These are phyloP conservation scores for Tillandsia leiboldiana DNA, from an alignment of 176 grass and related monocot species.

Conservation along the genomic window DNA sequence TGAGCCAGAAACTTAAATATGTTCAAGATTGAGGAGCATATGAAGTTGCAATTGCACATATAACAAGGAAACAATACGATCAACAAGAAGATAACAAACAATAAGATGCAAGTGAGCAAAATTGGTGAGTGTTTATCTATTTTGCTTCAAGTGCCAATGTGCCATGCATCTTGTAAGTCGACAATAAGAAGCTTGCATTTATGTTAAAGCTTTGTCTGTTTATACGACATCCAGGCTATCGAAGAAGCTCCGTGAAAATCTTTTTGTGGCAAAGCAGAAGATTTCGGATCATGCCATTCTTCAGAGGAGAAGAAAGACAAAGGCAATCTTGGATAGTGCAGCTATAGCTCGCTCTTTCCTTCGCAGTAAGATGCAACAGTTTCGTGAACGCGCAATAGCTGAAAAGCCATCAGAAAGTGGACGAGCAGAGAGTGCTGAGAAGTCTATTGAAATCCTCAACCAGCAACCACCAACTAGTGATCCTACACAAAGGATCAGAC, in stretches of 20 bases:
- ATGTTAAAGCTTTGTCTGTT: slow-evolving; percentile 5
- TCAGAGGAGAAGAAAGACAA: slow-evolving; percentile 48
- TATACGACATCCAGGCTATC: slow-evolving; percentile 39
- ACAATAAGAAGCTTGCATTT: not conserved
- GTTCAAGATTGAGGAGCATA: too few species aligned
- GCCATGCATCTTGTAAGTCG: too few species aligned
- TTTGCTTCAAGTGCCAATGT: too few species aligned
- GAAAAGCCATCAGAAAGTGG: slow-evolving; percentile 30
- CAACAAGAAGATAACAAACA: too few species aligned
- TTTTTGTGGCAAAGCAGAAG: slow-evolving; percentile 45
- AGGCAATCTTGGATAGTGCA: slow-evolving; percentile 46
- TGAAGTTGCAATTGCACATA: too few species aligned
- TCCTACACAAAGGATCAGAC: slow-evolving; percentile 14
- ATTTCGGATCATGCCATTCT: slow-evolving; percentile 34
- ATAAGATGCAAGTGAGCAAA: too few species aligned
- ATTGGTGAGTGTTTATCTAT: too few species aligned
- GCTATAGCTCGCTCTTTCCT: slow-evolving; percentile 52
- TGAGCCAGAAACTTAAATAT: not conserved
- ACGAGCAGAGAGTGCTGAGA: slow-evolving; percentile 3
- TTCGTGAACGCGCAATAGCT: slow-evolving; percentile 39
- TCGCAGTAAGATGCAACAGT: slow-evolving; percentile 46
- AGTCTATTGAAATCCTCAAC: slow-evolving; percentile 21
- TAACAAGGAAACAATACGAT: too few species aligned
- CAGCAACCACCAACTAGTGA: not conserved
- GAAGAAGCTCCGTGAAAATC: slow-evolving; percentile 44